These are phyloP conservation scores for Sarocladium kiliense DNA, from an alignment of 2,329 filamentous ascomycete species.

Conservation along the genomic window DNA sequence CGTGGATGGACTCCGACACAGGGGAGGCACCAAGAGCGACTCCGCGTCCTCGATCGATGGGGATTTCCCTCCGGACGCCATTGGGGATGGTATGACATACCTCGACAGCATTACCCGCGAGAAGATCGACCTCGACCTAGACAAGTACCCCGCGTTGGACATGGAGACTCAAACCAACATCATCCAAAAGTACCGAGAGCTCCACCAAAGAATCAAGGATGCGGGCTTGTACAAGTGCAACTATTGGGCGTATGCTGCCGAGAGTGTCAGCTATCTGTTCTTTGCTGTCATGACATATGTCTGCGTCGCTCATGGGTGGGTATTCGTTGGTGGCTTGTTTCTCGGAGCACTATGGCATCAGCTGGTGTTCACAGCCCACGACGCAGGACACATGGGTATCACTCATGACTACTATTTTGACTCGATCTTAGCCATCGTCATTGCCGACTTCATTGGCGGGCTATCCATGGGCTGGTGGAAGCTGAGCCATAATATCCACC, in stretches of 20 bases:
- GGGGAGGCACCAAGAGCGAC: slow-evolving; percentile 24
- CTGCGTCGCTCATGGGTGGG: slow-evolving; percentile 61
- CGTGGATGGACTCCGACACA: slow-evolving; percentile 15
- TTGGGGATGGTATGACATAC: slow-evolving; percentile 57
- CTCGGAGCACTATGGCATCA: slow-evolving; percentile 91
- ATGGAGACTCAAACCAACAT: slow-evolving; percentile 68
- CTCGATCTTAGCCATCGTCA: slow-evolving; percentile 79
- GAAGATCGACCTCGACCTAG: slow-evolving; percentile 69
- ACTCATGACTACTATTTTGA: slow-evolving; percentile 85
- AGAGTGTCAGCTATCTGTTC: slow-evolving; percentile 62
- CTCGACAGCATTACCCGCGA: slow-evolving; percentile 69
- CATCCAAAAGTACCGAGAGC: slow-evolving; percentile 71
- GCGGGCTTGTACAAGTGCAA: slow-evolving; percentile 81
- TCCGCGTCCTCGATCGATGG: not conserved
- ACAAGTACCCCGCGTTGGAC: slow-evolving; percentile 78
- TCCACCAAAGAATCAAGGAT: slow-evolving; percentile 65
- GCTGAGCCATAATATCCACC: slow-evolving; percentile 90
- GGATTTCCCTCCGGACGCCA: slow-evolving; percentile 40
- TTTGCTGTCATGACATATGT: slow-evolving; percentile 59
- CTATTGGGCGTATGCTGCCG: slow-evolving; percentile 73
- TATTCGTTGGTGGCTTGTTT: slow-evolving; percentile 63
- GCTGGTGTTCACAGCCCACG: slow-evolving; percentile 87
- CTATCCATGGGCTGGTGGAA: slow-evolving; percentile 97
- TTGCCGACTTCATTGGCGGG: slow-evolving; percentile 85
- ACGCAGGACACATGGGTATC: slow-evolving; percentile 96